Evolutionary conservation across 768 basidiomycete species (phyloP).

Genomic region (Boletellus ananas): DNA sequence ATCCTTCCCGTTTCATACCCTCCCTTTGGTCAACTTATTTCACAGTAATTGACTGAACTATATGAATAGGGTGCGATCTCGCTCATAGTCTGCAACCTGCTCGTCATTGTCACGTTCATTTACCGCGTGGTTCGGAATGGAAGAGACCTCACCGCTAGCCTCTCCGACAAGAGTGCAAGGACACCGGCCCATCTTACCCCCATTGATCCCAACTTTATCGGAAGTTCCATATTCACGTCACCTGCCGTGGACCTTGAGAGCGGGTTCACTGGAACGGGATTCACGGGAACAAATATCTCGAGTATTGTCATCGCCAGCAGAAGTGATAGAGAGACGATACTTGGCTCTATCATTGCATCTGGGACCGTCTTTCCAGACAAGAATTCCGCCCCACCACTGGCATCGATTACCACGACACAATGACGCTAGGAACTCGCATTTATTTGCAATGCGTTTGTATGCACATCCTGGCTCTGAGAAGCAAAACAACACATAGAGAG

Average conservation of each 20-base stretch:
- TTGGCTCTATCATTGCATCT: too few relatives aligned
- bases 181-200: conserved; percentile 23
- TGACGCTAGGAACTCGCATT: too few relatives aligned
- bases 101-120: conserved; percentile 36
- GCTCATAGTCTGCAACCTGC: conserved; percentile 41
- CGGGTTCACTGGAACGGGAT: background rate
- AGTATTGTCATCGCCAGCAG: background rate
- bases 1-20: background rate
- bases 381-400: too few relatives aligned
- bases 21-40: too few relatives aligned
- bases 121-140: conserved; percentile 20
- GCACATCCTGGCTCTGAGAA: too few relatives aligned
- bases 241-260: background rate
- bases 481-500: too few relatives aligned
- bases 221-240: background rate
- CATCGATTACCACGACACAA: too few relatives aligned
- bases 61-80: conserved; percentile 31
- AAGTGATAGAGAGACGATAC: background rate
- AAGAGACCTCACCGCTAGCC: conserved; percentile 8
- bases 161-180: background rate
- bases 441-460: too few relatives aligned
- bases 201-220: conserved; percentile 19
- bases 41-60: background rate
- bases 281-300: background rate
- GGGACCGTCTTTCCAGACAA: too few relatives aligned